Evolutionary conservation across 495 filamentous ascomycete species (phyloP), one percentile per base, ranked within the genome.

Genomic region (Aspergillus steynii): DNA sequence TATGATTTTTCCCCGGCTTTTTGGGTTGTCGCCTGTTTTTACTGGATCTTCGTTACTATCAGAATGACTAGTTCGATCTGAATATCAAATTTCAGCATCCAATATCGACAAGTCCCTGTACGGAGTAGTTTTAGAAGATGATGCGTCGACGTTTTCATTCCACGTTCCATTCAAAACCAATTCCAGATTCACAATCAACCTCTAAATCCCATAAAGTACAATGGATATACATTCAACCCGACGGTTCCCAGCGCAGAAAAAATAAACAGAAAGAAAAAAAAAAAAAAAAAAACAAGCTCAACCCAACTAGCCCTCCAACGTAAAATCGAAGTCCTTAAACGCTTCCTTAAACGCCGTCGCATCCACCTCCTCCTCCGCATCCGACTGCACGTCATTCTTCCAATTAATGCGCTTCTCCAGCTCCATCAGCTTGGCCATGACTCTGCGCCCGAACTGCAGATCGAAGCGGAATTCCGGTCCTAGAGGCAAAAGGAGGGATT

Each of bases 271-370:
- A 48, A 60, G 25, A 42, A 26, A 25, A 48, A 45, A 2, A 29
- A 46, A 56, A 4, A 34, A 20, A 34, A 45, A n/a, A 57, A 28
- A 55, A 32, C 42, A 45, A 14, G 20, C 15, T 5, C 48, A 56
- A 27, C 2, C 29, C 20, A 26, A 28, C 51, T 60, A 68, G n/a
- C 68, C 66, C 67, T 83, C 80, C 59, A 83, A 61, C 0, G 84
- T 76, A 71, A 96, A 96, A 77, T 98, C 92, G 83, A 88, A 96
- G 50, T 83, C 79, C 74, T 90, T 87, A 65, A 96, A 99, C n/a
- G 86, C 90, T 59, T 82, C 80, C 71, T 94, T 92, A 66, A 97
- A 96, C 29, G 81, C 84, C 56, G 83, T 82, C n/a, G 88, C 90
- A 72, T 97, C 93, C 32, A 81, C 79, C 52, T 80, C 83, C 75